Evolutionary conservation across 768 basidiomycete genomes (phyloP), one percentile per base, ranked within the genome.

Genomic region (Daedaleopsis sinensis): DNA sequence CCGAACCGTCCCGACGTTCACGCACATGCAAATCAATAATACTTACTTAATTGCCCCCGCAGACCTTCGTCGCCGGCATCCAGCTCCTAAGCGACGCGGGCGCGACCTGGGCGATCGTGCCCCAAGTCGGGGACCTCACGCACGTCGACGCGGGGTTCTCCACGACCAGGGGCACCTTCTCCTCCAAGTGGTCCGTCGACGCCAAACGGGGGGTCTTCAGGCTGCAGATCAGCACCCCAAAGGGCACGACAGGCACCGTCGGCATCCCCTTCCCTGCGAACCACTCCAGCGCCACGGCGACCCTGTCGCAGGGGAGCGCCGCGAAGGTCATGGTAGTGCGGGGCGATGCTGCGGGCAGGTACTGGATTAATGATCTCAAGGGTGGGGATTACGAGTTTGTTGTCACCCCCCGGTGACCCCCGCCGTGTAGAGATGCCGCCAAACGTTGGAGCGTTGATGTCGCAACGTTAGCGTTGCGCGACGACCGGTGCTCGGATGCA

Each of bases 81-180:
- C 58, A 64, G 58, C 43, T 64, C 27, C 52, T 64, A 35, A 59
- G 58, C 50, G 54, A 51, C 44, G 62, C 58, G 1, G 62, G 62
- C 1, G 62, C 58, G 43, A 64, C 58, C 15, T 64, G 62, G 62
- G 38, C 55, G 15, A 59, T 64, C 24, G 58, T 32, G 6, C 62
- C 62, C 11, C 62, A 64, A 21, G 39, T 37, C 1, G 62, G 58
- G 10, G 58, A 64, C 39, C 55, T 64, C 44, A 24, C 58, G 21
- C n/a, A 52, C 37, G 62, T 57, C 19, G 62, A 64, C 58, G 46
- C 58, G 8, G 62, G 62, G 55, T 64, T 64, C 50, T 52, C 58
- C 12, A 64, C 62, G 15, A 16, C 54, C 37, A 44, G 51, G 19
- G 62, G 62, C 48, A 27, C 21, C 16, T 59, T 64, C 62, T 59